Evolutionary conservation across 2,329 filamentous ascomycete species (phyloP).

Genomic region (Colletotrichum plurivorum): DNA sequence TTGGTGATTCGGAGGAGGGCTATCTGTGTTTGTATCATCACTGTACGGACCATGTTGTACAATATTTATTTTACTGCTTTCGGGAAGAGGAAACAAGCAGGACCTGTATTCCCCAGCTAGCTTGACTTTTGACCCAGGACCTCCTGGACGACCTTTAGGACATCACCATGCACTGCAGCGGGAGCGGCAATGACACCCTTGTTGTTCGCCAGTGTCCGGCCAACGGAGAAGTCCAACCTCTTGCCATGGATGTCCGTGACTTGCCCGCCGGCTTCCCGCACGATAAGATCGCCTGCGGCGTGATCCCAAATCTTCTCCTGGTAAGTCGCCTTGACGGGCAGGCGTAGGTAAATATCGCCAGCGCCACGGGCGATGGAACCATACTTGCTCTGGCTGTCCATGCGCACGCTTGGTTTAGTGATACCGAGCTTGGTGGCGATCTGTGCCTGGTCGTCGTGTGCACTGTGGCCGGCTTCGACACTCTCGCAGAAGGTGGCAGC

Average conservation of each 20-base stretch:
- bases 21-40: slow-evolving; percentile 42
- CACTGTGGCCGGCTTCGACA: slow-evolving; percentile 93
- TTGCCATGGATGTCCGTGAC: slow-evolving; percentile 93
- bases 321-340: slow-evolving; percentile 89
- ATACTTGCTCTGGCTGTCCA: slow-evolving; percentile 99
- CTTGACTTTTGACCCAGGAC: slow-evolving; percentile 67
- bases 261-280: slow-evolving; percentile 91
- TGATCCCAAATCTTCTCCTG: slow-evolving; percentile 99
- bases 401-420: slow-evolving; percentile 88
- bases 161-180: slow-evolving; percentile 78
- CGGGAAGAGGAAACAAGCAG: neutral
- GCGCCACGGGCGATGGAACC: slow-evolving; percentile 94
- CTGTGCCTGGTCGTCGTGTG: slow-evolving; percentile 87
- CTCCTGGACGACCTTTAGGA: slow-evolving; percentile 85
- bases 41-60: slow-evolving; percentile 34
- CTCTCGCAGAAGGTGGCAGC: slow-evolving; percentile 96
- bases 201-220: slow-evolving; percentile 88
- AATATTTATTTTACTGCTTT: slow-evolving; percentile 21
- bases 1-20: slow-evolving; percentile 20
- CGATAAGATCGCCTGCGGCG: slow-evolving; percentile 93
- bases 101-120: slow-evolving; percentile 23
- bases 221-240: slow-evolving; percentile 86
- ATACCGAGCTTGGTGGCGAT: slow-evolving; percentile 91
- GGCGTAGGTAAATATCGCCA: slow-evolving; percentile 92
- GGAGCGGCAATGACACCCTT: slow-evolving; percentile 95